Evolutionary conservation across 176 grass and related monocot species (phyloP).

Genomic region (Miscanthus lutarioriparius): DNA sequence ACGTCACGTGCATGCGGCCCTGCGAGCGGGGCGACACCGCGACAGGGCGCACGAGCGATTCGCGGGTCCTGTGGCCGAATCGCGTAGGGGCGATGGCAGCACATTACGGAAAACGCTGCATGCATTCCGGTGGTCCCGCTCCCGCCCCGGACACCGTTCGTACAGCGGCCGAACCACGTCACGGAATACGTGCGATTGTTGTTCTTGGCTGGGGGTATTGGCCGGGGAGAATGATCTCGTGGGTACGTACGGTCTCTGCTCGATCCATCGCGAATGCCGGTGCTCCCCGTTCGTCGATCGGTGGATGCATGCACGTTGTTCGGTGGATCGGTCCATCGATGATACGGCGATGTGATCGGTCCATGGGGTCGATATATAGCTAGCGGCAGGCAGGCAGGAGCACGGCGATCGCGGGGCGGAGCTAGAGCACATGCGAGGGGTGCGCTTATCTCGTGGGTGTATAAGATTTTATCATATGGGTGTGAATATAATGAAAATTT

Average conservation of each 20-base stretch:
- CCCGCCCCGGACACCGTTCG: no score
- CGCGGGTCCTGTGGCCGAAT: background rate
- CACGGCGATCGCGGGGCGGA: background rate
- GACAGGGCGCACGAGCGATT: background rate
- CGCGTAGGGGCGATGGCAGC: background rate
- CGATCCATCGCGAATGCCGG: background rate
- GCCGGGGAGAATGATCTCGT: background rate
- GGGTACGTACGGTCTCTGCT: background rate
- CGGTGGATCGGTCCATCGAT: no score
- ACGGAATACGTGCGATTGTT: background rate
- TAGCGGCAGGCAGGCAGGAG: background rate
- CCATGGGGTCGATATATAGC: no score
- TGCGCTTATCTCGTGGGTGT: no score
- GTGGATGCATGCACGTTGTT: no score
- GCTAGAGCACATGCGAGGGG: no score
- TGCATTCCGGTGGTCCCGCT: background rate
- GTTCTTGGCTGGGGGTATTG: background rate
- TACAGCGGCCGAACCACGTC: background rate
- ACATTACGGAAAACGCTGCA: background rate
- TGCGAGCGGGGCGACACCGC: background rate
- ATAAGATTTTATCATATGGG: no score
- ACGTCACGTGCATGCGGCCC: background rate
- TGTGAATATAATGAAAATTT: no score
- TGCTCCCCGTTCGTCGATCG: background rate
- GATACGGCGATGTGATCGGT: no score